Evolutionary conservation across 495 filamentous ascomycete species (phyloP), one percentile per base, ranked within the genome.

Genomic region (Podospora anserina): DNA sequence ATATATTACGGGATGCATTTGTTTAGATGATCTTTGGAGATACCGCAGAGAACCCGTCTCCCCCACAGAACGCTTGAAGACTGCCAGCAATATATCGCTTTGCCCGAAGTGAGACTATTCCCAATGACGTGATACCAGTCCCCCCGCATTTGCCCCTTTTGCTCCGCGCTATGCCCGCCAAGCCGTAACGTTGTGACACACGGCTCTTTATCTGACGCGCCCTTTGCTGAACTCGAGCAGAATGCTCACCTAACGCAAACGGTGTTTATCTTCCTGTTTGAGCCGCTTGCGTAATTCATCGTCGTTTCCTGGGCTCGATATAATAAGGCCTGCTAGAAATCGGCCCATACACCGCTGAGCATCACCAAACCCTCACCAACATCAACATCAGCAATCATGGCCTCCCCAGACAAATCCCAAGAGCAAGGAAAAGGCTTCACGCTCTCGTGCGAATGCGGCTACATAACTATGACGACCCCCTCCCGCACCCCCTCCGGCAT

Each of bases 401-500:
- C 26, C 18, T 7, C 11, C 19, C 27, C 23, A 19, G n/a, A 61
- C 27, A 61, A 5, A 11, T 16, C 64, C 64, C 15, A 55, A 15
- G 23, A 49, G 16, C 9, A 49, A 49, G 39, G 2, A 16, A 44
- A 39, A 26, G 73, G 73, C 66, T 58, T 71, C 57, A 75, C 75
- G 11, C 71, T 78, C 32, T 76, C 79, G 53, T 88, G 86, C 71
- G 82, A 86, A 73, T 88, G 86, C 74, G 80, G 81, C 34, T 68
- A 76, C 67, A 77, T 87, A 20, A 64, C 70, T 44, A 84, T 87
- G 69, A 74, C 70, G 18, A 83, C 84, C 81, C 85, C 27, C 65
- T 72, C 3, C 66, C 75, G 23, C 66, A 68, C 30, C 82, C 82
- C 11, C 28, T 49, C 39, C 2, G 76, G 73, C 5, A 70, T 85